Evolutionary conservation across 495 filamentous ascomycete species (phyloP), one percentile per base, ranked within the genome.

Genomic region (Aspergillus avenaceus): DNA sequence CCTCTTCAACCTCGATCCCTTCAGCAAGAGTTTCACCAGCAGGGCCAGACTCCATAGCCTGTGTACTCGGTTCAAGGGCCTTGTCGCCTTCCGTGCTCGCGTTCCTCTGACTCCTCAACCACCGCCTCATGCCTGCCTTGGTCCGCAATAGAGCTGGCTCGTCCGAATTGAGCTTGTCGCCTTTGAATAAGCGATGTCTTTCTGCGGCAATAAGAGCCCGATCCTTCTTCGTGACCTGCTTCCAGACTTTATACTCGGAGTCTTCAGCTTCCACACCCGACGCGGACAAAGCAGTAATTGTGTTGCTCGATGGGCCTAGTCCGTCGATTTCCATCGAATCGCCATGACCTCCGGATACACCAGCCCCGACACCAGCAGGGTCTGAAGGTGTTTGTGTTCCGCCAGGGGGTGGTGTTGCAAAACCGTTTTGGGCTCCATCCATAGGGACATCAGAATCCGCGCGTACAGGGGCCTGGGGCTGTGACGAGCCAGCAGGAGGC

Each of bases 181-280:
- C 85, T 49, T 84, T 82, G 61, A 99, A 92, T 18, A 97, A 77
- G 40, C 88, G 85, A 66, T 91, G 85, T 21, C 93, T 55, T 52
- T 80, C 76, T 38, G 85, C 81, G 8, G 93, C 90, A 31, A 92
- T 82, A 12, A 87, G 72, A n/a, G 93, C 93, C 38, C 93, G 83
- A 53, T 95, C 91, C 64, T 95, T 96, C 69, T 97, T 97, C 2
- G 93, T 99, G 29, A 96, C 88, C 64, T 95, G 91, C 73, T 97
- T 99, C 93, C 93, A 99, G 32, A 91, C 88, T 62, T 95, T 95
- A 72, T 91, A 96, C 56, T 95, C 91, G 1, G 88, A 82, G 57
- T 97, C 91, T 54, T 96, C 85, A 42, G 83, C 59, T 40, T 87
- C 85, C 13, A 66, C 58, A 3, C 69, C 71, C 9, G 71, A 56